A percentile compares a stretch with the other conserved stretches of the same genome.
These are phyloP conservation scores for Logfia minima DNA, from an alignment of 129 eudicot genomes.

Conservation along the genomic window DNA sequence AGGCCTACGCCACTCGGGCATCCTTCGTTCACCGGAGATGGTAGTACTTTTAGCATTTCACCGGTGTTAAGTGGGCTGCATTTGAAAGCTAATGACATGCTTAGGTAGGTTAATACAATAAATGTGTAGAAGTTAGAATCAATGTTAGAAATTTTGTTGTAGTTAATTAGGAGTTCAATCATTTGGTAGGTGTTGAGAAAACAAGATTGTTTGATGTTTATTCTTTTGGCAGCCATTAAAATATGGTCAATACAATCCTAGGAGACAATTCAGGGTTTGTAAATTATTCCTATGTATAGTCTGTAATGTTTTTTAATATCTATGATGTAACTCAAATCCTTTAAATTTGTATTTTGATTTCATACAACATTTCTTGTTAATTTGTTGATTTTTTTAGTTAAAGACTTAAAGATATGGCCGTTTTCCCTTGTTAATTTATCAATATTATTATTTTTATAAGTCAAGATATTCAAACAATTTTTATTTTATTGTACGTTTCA, in stretches of 20 bases:
- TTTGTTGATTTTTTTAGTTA: no score
- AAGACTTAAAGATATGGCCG: no score
- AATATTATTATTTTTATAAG: no score
- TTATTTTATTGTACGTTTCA: no score
- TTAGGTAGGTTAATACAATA: constrained; percentile 42
- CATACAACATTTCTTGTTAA: no score
- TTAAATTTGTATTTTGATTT: neutral
- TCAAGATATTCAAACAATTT: no score
- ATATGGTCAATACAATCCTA: neutral
- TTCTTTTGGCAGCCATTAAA: constrained; percentile 17
- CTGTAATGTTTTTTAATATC: neutral
- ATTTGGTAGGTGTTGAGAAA: constrained; percentile 6
- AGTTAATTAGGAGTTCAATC: neutral
- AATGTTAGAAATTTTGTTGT: neutral
- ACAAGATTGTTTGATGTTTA: constrained; percentile 16
- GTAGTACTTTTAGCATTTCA: constrained; percentile 56
- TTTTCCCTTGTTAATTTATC: no score
- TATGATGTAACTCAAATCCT: neutral
- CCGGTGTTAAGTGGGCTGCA: constrained; percentile 60
- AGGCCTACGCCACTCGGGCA: constrained; percentile 70
- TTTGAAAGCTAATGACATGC: constrained; percentile 62
- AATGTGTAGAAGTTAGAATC: neutral
- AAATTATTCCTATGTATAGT: constrained; percentile 21
- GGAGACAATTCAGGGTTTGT: constrained; percentile 8
- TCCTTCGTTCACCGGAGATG: constrained; percentile 49